Conservation (phyloP, 2,329 filamentous ascomycete genomes). For the Aspergillus versicolor region DNA sequence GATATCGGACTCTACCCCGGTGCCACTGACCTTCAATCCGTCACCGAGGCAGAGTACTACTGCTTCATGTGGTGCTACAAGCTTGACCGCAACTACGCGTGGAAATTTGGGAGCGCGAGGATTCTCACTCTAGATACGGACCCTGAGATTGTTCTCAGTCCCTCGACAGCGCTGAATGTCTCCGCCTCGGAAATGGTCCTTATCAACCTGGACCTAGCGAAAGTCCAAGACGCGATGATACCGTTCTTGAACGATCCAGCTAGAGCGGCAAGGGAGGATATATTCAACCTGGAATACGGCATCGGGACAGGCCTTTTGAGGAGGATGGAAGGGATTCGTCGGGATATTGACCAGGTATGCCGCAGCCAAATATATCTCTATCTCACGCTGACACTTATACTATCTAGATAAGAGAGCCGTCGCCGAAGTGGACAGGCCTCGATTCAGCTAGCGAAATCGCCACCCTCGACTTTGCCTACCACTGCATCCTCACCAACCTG, state of each 20-base stretch:
- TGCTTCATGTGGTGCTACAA: conserved; percentile 26
- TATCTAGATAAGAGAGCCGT: conserved; percentile 13
- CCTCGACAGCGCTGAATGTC: neutral
- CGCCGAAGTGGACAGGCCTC: conserved; percentile 20
- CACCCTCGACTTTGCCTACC: conserved; percentile 20
- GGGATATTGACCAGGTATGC: neutral
- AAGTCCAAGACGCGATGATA: conserved; percentile 19
- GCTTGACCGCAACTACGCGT: conserved; percentile 23
- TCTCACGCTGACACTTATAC: neutral
- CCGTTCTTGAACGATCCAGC: conserved; percentile 5
- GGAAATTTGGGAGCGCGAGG: conserved; percentile 15
- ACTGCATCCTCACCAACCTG: conserved; percentile 22
- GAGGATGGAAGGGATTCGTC: neutral
- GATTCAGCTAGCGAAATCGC: conserved; percentile 19
- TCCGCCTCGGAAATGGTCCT: conserved; percentile 12
- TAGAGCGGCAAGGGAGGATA: neutral
- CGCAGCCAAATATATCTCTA: neutral
- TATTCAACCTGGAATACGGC: neutral
- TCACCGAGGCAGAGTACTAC: conserved; percentile 20
- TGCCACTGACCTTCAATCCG: neutral
- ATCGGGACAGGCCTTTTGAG: neutral
- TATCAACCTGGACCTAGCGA: conserved; percentile 20
- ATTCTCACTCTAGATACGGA: neutral
- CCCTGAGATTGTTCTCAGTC: conserved; percentile 2
- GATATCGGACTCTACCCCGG: conserved; percentile 15